A percentile compares a stretch with the other conserved stretches of the same genome.
Conservation (phyloP, 768 basidiomycete species). For the Lactarius psammicola region DNA sequence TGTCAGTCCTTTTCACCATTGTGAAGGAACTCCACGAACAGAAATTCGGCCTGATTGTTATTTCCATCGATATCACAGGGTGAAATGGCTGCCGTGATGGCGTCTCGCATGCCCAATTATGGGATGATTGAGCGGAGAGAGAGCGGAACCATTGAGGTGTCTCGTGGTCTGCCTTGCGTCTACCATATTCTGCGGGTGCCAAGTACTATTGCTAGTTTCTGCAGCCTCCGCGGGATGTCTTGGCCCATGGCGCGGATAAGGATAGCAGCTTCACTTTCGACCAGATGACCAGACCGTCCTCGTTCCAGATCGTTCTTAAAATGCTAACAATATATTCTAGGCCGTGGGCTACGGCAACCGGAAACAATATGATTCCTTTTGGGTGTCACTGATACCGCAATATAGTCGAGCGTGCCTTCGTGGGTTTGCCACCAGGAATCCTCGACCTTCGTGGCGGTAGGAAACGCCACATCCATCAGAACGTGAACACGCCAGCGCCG, state of each 20-base stretch:
- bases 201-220: neutral
- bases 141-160: neutral
- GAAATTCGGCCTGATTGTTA: neutral
- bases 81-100: neutral
- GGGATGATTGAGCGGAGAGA: conserved; percentile 1
- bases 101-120: neutral
- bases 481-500: neutral
- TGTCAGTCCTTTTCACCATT: neutral
- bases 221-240: neutral
- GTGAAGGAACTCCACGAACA: neutral
- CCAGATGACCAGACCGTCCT: neutral
- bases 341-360: neutral
- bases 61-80: neutral
- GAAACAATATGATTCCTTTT: neutral
- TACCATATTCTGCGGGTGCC: neutral
- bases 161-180: neutral
- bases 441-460: neutral
- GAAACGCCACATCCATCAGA: neutral
- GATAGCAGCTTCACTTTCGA: neutral
- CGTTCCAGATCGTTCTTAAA: neutral
- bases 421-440: neutral
- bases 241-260: neutral
- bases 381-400: neutral
- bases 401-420: neutral
- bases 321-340: neutral